Base-by-base conservation (phyloP, 768 basidiomycete genomes). In the Lanmaoa rubissima region DNA sequence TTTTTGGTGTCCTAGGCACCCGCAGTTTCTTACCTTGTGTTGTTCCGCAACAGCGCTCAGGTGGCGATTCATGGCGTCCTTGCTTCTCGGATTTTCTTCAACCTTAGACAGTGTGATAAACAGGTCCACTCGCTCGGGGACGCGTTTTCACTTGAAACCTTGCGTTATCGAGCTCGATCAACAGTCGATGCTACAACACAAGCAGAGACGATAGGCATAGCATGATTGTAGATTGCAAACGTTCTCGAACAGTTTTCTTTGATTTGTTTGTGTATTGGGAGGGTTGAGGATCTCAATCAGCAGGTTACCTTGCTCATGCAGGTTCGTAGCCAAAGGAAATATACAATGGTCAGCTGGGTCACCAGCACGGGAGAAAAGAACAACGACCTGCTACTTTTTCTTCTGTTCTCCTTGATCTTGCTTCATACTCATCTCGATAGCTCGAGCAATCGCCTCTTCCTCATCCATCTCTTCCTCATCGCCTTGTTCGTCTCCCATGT, bases 371-470 rank as follows among this genome's bases (percentile, higher is more conserved):
- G 17, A 21, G 13, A 21, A 40, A 21, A 34, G 42, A 64, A 44
- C 13, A 1, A 46, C 13, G 24, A 49, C 12, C 31, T 55, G 35
- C 54, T 62, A 67, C 66, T 69, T 63, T 48, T 70, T 73, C 28
- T 74, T 73, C 65, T 81, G 76, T 48, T 73, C 71, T 61, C 75
- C 71, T 57, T 83, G 78, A 57, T 82, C 78, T 47, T 78, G 78
- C 67, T 86, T 81, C 90, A 96, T 88, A 68, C 94, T 96, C 92
- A 96, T 92, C 71, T 85, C 86, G 63, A 97, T 98, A 14, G 96
- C 97, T 45, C 84, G 78, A 45, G 87, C 85, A 68, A 98, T 98
- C 34, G 88, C 94, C 52, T 87, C 94, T 62, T 97, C 95, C 66
- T 95, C 92, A 57, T 83, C 83, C 66, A 86, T 77, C 51, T 85